Evolutionary conservation across 192 early-diverging fungal species (phyloP), one percentile per base, ranked within the genome.

Genomic region (Umbelopsis ramanniana): DNA sequence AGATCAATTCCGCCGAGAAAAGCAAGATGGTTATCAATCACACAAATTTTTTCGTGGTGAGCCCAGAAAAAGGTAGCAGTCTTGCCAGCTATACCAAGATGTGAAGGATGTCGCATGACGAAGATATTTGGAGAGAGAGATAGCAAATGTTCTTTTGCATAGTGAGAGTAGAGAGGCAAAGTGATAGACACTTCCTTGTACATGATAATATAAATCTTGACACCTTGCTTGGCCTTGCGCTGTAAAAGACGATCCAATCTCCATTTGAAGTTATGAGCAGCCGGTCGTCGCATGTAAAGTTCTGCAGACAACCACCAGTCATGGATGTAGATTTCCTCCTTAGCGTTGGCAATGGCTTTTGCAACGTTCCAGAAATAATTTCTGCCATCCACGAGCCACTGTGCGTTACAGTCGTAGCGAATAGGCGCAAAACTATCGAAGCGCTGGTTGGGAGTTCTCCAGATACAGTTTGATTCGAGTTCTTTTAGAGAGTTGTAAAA

Each of bases 1-100:
- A 93, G 78, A 74, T 95, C 94, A 10, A 95, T 81, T 7, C 94
- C 94, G 52, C 94, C 94, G 46, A 95, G 84, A 67, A 93, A 95
- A 4, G 89, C 92, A 74, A 94, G 83, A 45, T 87, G 89, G 68
- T 89, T 87, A 77, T 95, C 94, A 3, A 95, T 78, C 0, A 93
- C 83, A 14, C 89, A 86, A 50, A 92, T 86, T 74, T 95, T 95
- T 67, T 91, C 91, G 73, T 93, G 91, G 74, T 93, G 91, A 4
- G 94, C 93, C 93, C 93, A 95, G 84, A 92, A 93, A 9, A 85
- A 81, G 0, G 84, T 82, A 21, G 81, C 84, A 3, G 81, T 81
- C 73, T 86, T 87, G 75, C 88, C 80, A 33, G 90, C 88, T 2
- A 89, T 87, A 43, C 89, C 89, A 35, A 88, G 69, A 67, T 91